A percentile compares a stretch with the other conserved stretches of the same genome.
Evolutionary conservation across 75 land plant genomes (phyloP).

Genomic region (Pinus albicaulis): DNA sequence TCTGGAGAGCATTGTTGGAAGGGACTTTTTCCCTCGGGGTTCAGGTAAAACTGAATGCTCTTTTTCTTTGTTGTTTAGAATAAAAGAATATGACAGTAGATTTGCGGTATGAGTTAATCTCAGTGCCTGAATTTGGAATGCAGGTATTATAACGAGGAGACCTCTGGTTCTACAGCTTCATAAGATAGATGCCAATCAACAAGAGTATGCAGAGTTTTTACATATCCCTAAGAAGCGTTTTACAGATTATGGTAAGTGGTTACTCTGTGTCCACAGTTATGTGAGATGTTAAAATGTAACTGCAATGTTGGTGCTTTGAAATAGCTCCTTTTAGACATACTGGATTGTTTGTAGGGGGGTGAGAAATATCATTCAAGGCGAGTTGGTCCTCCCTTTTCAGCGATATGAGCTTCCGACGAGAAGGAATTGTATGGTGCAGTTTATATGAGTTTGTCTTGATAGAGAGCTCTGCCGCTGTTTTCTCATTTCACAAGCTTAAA

Average conservation of each 20-base stretch:
- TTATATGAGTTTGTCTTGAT: background rate
- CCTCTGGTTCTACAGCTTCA: conserved; percentile 37
- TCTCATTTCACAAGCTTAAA: background rate
- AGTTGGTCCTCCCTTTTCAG: background rate
- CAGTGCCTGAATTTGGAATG: background rate
- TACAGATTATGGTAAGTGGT: conserved; percentile 20
- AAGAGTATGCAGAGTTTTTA: conserved; percentile 38
- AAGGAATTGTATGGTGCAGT: background rate
- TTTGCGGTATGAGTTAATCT: background rate
- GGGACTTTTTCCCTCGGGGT: conserved; percentile 89
- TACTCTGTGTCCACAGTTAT: background rate
- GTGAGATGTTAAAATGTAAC: background rate
- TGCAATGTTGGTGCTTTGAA: background rate
- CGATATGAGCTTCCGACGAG: background rate
- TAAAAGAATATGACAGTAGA: background rate
- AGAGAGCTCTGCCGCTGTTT: background rate
- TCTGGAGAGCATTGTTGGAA: conserved; percentile 86
- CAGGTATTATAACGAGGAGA: conserved; percentile 40
- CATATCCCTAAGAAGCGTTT: conserved; percentile 34
- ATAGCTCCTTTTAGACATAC: background rate
- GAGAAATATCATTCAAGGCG: background rate
- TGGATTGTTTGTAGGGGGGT: background rate
- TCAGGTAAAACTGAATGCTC: conserved; percentile 47
- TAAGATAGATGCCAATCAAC: conserved; percentile 17
- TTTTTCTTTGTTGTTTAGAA: background rate